phyloP scores from a whole-genome alignment of 108 stramenopile genomes.

The Parmales sp. region DNA sequence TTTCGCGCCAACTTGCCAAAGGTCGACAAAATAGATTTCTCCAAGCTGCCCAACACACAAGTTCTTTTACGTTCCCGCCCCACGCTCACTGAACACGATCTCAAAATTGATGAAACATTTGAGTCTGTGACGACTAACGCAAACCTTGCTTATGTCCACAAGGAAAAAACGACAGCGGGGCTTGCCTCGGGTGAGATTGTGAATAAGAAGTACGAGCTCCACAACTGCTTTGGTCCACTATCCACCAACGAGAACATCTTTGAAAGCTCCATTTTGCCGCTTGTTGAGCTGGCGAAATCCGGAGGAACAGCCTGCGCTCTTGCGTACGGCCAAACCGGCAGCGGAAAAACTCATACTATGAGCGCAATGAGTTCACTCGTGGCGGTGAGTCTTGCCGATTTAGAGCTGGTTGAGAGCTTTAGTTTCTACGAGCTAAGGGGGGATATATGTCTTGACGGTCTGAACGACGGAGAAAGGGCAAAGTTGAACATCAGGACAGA shows the following conservation, averaged over 20 bases:
- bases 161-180: neutral
- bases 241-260: neutral
- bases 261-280: neutral
- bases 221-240: neutral
- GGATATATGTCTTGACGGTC: neutral
- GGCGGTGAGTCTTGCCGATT: neutral
- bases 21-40: too few species aligned
- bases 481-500: neutral
- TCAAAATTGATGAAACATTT: too few species aligned
- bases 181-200: neutral
- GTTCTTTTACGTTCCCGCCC: too few species aligned
- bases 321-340: conserved; percentile 1
- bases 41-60: too few species aligned
- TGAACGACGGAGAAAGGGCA: neutral
- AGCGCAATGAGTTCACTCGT: neutral
- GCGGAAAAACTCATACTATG: conserved; percentile 5
- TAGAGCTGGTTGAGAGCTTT: neutral
- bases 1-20: too few species aligned
- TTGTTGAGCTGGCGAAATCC: too few species aligned
- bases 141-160: neutral
- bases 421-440: neutral
- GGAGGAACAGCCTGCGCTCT: neutral
- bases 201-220: neutral
- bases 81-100: too few species aligned
- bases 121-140: too few species aligned